These are phyloP conservation scores for Cornus suecica DNA, from an alignment of 148 eudicot genomes.

Conservation along the genomic window DNA sequence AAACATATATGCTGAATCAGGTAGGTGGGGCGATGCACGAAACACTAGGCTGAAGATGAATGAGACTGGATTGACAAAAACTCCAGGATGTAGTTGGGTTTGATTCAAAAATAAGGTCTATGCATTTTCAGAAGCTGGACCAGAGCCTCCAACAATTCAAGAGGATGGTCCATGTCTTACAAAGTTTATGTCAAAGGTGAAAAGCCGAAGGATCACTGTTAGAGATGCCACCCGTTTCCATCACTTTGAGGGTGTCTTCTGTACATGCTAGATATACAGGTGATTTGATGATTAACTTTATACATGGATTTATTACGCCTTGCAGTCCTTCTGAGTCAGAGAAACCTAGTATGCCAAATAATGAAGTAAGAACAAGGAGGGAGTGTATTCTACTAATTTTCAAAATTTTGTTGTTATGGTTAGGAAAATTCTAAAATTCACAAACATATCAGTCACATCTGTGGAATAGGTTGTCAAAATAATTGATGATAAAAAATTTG, in stretches of 20 bases:
- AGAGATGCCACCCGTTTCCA: constrained; percentile 1
- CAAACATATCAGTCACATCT: no score
- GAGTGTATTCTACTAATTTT: not conserved
- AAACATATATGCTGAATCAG: constrained; percentile 59
- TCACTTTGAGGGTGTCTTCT: not conserved
- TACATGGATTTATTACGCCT: not conserved
- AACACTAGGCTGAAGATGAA: constrained; percentile 38
- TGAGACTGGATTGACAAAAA: constrained; percentile 50
- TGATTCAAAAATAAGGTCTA: constrained; percentile 8
- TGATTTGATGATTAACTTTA: not conserved
- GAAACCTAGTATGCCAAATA: not conserved
- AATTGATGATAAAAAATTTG: no score
- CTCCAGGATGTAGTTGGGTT: constrained; percentile 71
- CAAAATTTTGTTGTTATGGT: not conserved
- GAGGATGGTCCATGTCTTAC: not conserved
- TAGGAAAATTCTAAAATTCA: no score
- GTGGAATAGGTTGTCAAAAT: no score
- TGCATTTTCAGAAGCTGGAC: constrained; percentile 5
- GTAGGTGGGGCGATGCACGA: constrained; percentile 63
- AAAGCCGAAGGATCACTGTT: not conserved
- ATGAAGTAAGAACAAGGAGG: not conserved
- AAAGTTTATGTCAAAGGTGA: not conserved
- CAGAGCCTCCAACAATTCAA: not conserved
- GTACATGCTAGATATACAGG: constrained; percentile 5
- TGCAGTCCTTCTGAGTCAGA: not conserved